Base-by-base conservation (phyloP, 257 asterid species). In the Petunia axillaris region DNA sequence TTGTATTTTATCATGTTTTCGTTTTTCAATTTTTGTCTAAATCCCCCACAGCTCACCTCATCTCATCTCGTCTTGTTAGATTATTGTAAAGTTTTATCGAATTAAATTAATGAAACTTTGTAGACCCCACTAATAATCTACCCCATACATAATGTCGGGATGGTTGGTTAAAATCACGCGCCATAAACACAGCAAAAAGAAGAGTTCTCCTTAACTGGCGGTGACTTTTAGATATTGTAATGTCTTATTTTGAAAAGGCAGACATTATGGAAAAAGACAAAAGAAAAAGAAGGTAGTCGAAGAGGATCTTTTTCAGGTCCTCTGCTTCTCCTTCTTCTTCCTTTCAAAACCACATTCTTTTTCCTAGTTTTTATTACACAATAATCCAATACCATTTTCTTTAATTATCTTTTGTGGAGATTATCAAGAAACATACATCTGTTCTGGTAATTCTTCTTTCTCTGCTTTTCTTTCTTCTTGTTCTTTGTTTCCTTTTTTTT, bases 211-310 rank as follows among this genome's bases (percentile, higher is more conserved):
- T 25, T 71, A 48, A 48, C 48, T 71, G 11, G 77, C 77, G 77
- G 77, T 71, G 60, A 71, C 60, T 71, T 71, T 25, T 48, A 46
- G 77, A 71, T 71, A 46, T 71, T 71, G 58, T 48, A 71, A 71
- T 71, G 77, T 25, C 25, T 52, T 71, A 71, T 48, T 71, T 71
- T 48, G 58, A 71, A 71, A 70, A 46, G 25, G 77, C 1, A 46
- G 11, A 71, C 44, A 71, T 48, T 46, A 71, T 71, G 60, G 77
- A 46, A 25, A 70, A 71, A 46, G 77, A 71, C 77, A 71, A 71
- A 48, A 43, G 57, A 8, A 68, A 44, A 68, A 16, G 3, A 44
- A 71, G 60, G 59, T 70, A 46, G 77, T 16, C 59, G 59, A 70
- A 46, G 77, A 70, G 77, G 77, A 70, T 68, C 76, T 67, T 43